These are phyloP conservation scores for Magnusiomyces magnusii DNA, from an alignment of 1,139 yeast genomes.

Conservation along the genomic window DNA sequence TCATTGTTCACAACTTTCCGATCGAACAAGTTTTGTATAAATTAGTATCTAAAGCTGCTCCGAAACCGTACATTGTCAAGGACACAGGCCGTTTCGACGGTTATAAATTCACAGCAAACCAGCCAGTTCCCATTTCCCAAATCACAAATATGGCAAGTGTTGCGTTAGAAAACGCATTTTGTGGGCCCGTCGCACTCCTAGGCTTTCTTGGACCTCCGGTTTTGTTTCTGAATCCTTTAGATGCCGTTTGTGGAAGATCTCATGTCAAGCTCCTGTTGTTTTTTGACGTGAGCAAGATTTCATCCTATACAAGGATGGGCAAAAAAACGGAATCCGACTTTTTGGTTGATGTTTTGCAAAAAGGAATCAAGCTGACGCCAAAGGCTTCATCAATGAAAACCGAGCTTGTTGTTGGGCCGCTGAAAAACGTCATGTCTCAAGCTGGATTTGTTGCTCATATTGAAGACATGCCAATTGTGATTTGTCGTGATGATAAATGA, in stretches of 20 bases:
- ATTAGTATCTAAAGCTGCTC: too few species aligned
- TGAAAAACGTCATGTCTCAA: constrained; percentile 5
- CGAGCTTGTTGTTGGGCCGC: neutral
- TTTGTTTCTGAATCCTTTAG: neutral
- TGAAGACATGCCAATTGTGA: neutral
- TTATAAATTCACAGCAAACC: neutral
- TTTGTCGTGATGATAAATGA: neutral
- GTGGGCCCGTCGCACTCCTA: neutral
- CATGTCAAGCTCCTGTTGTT: neutral
- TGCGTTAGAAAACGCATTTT: neutral
- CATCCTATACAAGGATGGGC: too few species aligned
- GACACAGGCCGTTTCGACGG: neutral
- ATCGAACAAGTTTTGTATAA: too few species aligned
- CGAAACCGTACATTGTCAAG: too few species aligned
- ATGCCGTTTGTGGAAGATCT: neutral
- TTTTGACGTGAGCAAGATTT: neutral
- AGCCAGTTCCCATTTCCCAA: neutral
- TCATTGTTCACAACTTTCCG: constrained; percentile 5
- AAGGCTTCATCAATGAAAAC: neutral
- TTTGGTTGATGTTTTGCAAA: neutral
- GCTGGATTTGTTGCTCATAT: constrained; percentile 5
- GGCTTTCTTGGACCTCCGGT: neutral
- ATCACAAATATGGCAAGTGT: neutral
- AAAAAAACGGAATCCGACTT: neutral
- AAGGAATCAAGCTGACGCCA: neutral